phyloP scores from a whole-genome alignment of 192 early-diverging fungal genomes.

The Backusella australiensis region DNA sequence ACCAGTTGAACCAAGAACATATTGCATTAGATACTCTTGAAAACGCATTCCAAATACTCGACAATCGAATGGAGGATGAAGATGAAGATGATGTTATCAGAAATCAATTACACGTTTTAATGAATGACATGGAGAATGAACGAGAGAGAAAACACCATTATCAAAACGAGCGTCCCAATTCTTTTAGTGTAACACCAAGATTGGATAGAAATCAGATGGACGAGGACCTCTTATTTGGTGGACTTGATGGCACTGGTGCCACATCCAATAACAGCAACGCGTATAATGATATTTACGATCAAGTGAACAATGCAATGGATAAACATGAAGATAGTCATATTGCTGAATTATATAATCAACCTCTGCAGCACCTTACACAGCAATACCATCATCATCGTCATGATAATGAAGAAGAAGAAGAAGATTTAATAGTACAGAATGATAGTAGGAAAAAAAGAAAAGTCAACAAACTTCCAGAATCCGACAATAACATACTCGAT shows the following conservation, averaged over 20 bases:
- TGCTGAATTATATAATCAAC: background rate
- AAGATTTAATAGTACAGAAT: background rate
- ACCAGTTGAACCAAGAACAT: conserved; percentile 12
- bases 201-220: background rate
- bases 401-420: background rate
- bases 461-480: background rate
- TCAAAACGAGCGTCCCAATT: background rate
- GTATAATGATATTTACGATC: background rate
- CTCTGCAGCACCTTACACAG: background rate
- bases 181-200: background rate
- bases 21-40: conserved; percentile 11
- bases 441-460: background rate
- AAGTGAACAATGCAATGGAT: background rate
- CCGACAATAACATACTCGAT: background rate
- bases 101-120: background rate
- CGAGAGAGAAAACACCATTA: background rate
- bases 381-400: background rate
- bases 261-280: no score
- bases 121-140: background rate
- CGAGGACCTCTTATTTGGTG: conserved; percentile 2
- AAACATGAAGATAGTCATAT: background rate
- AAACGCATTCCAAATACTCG: conserved; percentile 17
- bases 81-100: background rate
- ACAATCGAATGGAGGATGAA: background rate
- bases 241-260: background rate